These are phyloP conservation scores for Croton setiger DNA, from an alignment of 441 rosid genomes.

Conservation along the genomic window DNA sequence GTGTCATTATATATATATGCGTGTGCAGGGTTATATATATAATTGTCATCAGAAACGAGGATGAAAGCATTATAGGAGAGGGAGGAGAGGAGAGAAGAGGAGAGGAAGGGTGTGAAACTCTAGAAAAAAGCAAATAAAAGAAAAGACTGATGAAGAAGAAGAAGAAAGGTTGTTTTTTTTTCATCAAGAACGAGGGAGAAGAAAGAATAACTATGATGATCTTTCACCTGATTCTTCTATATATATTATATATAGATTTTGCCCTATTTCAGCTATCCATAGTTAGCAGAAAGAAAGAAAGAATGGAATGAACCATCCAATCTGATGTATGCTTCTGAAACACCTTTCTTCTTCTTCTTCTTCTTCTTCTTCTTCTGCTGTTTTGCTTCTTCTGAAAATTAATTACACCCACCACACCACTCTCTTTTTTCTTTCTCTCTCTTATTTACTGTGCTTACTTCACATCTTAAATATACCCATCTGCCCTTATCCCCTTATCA, in stretches of 20 bases:
- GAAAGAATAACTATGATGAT: constrained; percentile 37
- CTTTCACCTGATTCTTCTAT: constrained; percentile 4
- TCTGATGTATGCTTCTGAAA: constrained; percentile 13
- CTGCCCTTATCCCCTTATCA: constrained; percentile 2
- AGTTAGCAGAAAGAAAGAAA: background rate
- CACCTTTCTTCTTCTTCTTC: background rate
- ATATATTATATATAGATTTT: background rate
- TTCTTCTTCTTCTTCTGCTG: background rate
- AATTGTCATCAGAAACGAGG: constrained; percentile 33
- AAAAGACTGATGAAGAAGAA: constrained; percentile 22
- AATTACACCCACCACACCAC: constrained; percentile 32
- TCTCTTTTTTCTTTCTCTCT: constrained; percentile 26
- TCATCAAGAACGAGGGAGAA: constrained; percentile 38
- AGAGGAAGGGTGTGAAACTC: constrained; percentile 5
- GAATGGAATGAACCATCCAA: constrained; percentile 27
- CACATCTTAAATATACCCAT: constrained; percentile 36
- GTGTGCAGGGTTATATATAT: background rate
- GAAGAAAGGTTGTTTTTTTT: background rate
- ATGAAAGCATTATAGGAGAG: constrained; percentile 10
- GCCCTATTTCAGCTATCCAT: background rate
- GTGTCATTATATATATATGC: background rate
- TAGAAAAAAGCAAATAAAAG: background rate
- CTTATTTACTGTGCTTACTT: constrained; percentile 32
- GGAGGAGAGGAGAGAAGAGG: constrained; percentile 13
- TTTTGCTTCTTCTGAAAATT: constrained; percentile 15